Conservation (phyloP, 23 red algal species). For the Chondrus crispus region DNA sequence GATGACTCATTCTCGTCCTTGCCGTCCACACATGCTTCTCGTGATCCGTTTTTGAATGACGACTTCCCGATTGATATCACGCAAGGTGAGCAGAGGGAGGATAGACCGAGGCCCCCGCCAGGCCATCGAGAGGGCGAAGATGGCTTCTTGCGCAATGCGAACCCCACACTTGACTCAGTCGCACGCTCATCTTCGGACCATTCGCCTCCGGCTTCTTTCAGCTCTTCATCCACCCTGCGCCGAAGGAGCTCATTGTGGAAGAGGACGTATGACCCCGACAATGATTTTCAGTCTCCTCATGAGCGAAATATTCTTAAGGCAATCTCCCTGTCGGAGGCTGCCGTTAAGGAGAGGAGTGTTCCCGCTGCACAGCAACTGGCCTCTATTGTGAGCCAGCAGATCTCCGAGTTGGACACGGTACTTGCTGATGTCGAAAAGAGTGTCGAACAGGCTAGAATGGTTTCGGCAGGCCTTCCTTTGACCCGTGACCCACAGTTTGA, state of each 20-base stretch:
- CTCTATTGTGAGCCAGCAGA: constrained; percentile 27
- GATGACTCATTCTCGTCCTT: constrained; percentile 59
- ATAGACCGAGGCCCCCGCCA: constrained; percentile 3
- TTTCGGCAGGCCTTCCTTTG: constrained; percentile 13
- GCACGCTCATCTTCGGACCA: background rate
- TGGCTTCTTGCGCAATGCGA: background rate
- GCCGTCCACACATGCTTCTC: constrained; percentile 49
- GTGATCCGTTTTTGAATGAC: constrained; percentile 65
- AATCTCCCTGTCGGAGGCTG: constrained; percentile 43
- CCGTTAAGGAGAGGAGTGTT: constrained; percentile 46
- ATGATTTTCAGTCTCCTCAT: constrained; percentile 48
- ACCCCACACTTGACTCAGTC: background rate
- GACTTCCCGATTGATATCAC: constrained; percentile 49
- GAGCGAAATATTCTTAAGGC: constrained; percentile 56
- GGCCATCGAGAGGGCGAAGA: constrained; percentile 11
- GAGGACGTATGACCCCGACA: constrained; percentile 50
- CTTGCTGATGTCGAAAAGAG: constrained; percentile 24
- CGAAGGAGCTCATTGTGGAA: constrained; percentile 61
- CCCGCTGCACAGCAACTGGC: constrained; percentile 45
- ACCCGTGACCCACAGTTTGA: constrained; percentile 29
- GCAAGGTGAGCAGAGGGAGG: constrained; percentile 1
- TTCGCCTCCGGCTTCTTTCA: constrained; percentile 23
- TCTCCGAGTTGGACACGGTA: constrained; percentile 4
- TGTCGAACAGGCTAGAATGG: constrained; percentile 6
- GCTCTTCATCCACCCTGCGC: constrained; percentile 30